Evolutionary conservation across 2,329 filamentous ascomycete genomes (phyloP).

Genomic region (Aureobasidium vineae): DNA sequence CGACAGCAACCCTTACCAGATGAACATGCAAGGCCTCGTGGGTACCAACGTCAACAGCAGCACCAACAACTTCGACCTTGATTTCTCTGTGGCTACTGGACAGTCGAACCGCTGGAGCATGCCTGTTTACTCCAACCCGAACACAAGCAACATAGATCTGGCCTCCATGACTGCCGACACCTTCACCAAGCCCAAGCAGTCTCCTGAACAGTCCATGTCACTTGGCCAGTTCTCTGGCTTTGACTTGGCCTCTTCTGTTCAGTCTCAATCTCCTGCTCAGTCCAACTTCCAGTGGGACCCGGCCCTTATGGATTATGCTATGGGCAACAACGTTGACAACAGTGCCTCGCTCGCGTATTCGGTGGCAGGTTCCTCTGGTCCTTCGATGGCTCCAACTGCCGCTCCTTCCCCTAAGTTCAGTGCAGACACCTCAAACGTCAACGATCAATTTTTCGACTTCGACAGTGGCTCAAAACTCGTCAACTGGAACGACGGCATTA

Average conservation of each 20-base stretch:
- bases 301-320: slow-evolving; percentile 24
- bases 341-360: slow-evolving; percentile 14
- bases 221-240: slow-evolving; percentile 25
- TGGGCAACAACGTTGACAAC: slow-evolving; percentile 14
- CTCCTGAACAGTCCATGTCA: slow-evolving; percentile 27
- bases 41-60: slow-evolving; percentile 36
- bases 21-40: slow-evolving; percentile 37
- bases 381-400: slow-evolving; percentile 25
- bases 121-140: slow-evolving; percentile 27
- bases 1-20: slow-evolving; percentile 38
- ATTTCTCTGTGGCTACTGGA: slow-evolving; percentile 6
- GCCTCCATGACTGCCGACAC: slow-evolving; percentile 7
- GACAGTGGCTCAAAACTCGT: slow-evolving; percentile 28
- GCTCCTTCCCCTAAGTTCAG: slow-evolving; percentile 30
- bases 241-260: slow-evolving; percentile 15
- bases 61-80: slow-evolving; percentile 29
- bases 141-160: slow-evolving; percentile 21
- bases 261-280: slow-evolving; percentile 11
- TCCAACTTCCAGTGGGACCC: slow-evolving; percentile 25
- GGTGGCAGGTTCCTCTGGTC: slow-evolving; percentile 1
- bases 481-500: slow-evolving; percentile 38
- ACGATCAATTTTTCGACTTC: slow-evolving; percentile 32
- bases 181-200: slow-evolving; percentile 19
- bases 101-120: slow-evolving; percentile 29
- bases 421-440: slow-evolving; percentile 30